These are phyloP conservation scores for Scutellaria baicalensis DNA, from an alignment of 257 asterid species.

Conservation along the genomic window DNA sequence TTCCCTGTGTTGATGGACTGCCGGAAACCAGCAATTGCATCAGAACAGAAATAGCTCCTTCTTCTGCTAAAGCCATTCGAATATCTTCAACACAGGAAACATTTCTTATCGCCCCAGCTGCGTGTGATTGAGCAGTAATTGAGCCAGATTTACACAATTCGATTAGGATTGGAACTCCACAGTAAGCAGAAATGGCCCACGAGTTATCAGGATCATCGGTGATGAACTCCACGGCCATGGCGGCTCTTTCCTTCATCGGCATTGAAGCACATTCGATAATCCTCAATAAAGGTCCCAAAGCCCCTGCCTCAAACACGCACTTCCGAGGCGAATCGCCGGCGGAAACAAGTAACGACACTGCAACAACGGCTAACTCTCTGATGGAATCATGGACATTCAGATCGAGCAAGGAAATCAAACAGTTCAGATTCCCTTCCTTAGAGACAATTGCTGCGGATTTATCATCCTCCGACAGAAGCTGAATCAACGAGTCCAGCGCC, in stretches of 20 bases:
- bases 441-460: constrained; percentile 57
- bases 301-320: constrained; percentile 84
- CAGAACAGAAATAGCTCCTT: constrained; percentile 70
- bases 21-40: constrained; percentile 63
- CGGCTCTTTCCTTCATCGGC: constrained; percentile 70
- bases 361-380: constrained; percentile 60
- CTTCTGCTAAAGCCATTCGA: constrained; percentile 61
- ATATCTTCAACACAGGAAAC: constrained; percentile 61
- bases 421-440: constrained; percentile 48
- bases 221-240: constrained; percentile 67
- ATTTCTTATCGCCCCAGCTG: constrained; percentile 68
- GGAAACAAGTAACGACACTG: constrained; percentile 57
- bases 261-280: constrained; percentile 53
- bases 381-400: constrained; percentile 27
- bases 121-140: constrained; percentile 52
- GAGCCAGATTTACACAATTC: constrained; percentile 84
- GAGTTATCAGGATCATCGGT: constrained; percentile 75
- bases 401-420: constrained; percentile 58
- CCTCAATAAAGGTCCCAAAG: constrained; percentile 74
- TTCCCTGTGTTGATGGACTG: constrained; percentile 47
- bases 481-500: constrained; percentile 64
- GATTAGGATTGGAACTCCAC: constrained; percentile 58
- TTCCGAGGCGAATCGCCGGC: constrained; percentile 52
- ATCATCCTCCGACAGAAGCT: constrained; percentile 51
- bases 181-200: constrained; percentile 89